Conservation (phyloP, 2,329 filamentous ascomycete species). For the Chrysosporium queenslandicum region DNA sequence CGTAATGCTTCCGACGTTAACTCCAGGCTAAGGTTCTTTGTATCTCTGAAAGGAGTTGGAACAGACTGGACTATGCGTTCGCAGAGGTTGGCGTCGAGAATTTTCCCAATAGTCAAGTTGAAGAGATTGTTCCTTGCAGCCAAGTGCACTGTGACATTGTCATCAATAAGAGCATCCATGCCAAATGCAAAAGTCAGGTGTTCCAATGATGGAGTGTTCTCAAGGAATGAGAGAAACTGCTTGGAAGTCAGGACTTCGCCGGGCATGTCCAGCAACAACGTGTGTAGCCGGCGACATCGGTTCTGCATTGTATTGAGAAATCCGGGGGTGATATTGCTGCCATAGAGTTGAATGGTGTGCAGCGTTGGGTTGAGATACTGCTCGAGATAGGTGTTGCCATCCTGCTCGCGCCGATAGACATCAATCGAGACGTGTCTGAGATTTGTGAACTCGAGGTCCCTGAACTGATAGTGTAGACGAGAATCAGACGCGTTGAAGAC, state of each 20-base stretch:
- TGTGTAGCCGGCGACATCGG: neutral
- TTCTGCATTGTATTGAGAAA: neutral
- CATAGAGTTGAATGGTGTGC: neutral
- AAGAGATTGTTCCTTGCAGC: neutral
- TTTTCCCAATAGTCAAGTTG: neutral
- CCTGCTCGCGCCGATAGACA: neutral
- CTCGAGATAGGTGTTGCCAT: neutral
- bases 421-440: neutral
- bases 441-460: conserved; percentile 4
- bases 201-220: neutral
- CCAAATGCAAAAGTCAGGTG: neutral
- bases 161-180: neutral
- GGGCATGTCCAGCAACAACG: neutral
- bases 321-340: neutral
- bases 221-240: conserved; percentile 3
- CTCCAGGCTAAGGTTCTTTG: neutral
- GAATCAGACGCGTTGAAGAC: neutral
- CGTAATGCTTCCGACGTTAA: neutral
- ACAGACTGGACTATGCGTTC: neutral
- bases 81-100: neutral
- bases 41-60: neutral
- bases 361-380: neutral
- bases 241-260: neutral
- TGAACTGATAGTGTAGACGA: neutral
- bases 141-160: conserved; percentile 1